These are phyloP conservation scores for Dictyophora rubrovolvata DNA, from an alignment of 768 basidiomycete genomes.

Conservation along the genomic window DNA sequence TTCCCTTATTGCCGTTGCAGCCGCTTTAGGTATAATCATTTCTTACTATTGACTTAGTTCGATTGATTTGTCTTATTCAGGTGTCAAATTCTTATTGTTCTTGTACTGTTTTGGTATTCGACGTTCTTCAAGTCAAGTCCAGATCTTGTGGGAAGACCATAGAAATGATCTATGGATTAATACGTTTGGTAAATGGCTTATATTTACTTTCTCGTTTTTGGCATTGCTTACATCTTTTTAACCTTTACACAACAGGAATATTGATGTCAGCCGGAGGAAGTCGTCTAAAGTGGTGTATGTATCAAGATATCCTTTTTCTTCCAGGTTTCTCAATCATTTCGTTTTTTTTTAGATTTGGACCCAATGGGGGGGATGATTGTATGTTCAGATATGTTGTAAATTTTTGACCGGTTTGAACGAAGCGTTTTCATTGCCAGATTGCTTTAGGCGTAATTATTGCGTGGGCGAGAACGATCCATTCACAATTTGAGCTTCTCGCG, in stretches of 20 bases:
- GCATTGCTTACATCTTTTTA: constrained; percentile 9
- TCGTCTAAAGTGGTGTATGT: constrained; percentile 73
- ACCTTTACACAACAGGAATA: constrained; percentile 41
- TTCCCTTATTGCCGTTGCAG: constrained; percentile 71
- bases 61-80: constrained; percentile 26
- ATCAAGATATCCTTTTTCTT: not conserved
- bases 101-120: constrained; percentile 76
- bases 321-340: constrained; percentile 14
- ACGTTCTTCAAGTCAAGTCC: constrained; percentile 79
- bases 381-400: constrained; percentile 18
- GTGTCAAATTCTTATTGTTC: constrained; percentile 79
- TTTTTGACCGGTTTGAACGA: no score
- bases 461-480: constrained; percentile 68
- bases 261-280: constrained; percentile 79
- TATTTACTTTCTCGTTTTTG: not conserved
- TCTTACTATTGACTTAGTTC: not conserved
- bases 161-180: constrained; percentile 88
- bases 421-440: constrained; percentile 36
- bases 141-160: constrained; percentile 92
- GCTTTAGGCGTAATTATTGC: constrained; percentile 67
- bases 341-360: constrained; percentile 48
- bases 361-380: constrained; percentile 71
- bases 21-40: constrained; percentile 55
- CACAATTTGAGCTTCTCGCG: constrained; percentile 80
- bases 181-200: constrained; percentile 42